These are phyloP conservation scores for Pseudocercospora ulei DNA, from an alignment of 2,329 filamentous ascomycete species.

Conservation along the genomic window DNA sequence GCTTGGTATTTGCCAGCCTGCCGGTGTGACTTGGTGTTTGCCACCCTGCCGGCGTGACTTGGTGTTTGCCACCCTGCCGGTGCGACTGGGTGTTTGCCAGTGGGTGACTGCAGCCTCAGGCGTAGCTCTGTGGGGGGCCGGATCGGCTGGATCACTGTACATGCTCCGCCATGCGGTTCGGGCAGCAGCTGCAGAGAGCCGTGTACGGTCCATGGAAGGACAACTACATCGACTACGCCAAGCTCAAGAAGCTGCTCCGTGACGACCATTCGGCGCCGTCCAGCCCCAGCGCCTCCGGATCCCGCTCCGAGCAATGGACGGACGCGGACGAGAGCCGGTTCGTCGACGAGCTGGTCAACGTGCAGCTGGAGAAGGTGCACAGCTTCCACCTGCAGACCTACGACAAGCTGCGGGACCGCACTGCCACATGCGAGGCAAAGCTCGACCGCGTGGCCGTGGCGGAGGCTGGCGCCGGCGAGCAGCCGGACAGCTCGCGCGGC, in stretches of 20 bases:
- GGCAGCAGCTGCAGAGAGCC: slow-evolving; percentile 70
- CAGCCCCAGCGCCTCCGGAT: slow-evolving; percentile 38
- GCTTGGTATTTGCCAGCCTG: too few relatives aligned
- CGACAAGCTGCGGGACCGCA: slow-evolving; percentile 69
- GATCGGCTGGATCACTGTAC: too few relatives aligned
- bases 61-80: too few relatives aligned
- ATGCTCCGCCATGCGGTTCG: slow-evolving; percentile 70
- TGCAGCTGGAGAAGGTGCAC: slow-evolving; percentile 90
- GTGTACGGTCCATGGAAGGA: slow-evolving; percentile 82
- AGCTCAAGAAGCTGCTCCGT: slow-evolving; percentile 79
- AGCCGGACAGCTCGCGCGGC: slow-evolving; percentile 13
- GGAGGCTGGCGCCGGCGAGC: slow-evolving; percentile 33
- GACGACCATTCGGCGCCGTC: slow-evolving; percentile 49
- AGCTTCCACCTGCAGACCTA: slow-evolving; percentile 76
- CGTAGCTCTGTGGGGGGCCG: too few relatives aligned
- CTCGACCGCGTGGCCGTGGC: slow-evolving; percentile 48
- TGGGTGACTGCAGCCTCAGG: too few relatives aligned
- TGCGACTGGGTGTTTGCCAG: too few relatives aligned
- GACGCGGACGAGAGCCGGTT: slow-evolving; percentile 89
- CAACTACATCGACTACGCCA: slow-evolving; percentile 90
- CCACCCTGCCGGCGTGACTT: too few relatives aligned
- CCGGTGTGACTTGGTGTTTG: too few relatives aligned
- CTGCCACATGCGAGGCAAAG: slow-evolving; percentile 57
- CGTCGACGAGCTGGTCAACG: slow-evolving; percentile 88
- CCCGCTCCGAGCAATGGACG: slow-evolving; percentile 59